Evolutionary conservation across 495 filamentous ascomycete genomes (phyloP).

Genomic region (Podospora pseudocomata): DNA sequence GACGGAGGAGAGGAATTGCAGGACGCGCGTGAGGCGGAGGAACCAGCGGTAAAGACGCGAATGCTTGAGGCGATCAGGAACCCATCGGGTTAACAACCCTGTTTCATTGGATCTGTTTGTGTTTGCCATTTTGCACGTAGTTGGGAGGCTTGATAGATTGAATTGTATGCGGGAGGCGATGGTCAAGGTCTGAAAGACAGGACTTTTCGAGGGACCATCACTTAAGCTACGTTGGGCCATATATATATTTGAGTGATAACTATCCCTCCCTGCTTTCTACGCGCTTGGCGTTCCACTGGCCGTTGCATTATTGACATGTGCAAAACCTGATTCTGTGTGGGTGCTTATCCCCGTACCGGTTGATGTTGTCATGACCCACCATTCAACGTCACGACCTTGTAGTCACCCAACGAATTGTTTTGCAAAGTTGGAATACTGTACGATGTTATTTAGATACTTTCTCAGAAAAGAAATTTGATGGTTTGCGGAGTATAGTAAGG

Average conservation of each 20-base stretch:
- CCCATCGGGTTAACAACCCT: constrained; percentile 30
- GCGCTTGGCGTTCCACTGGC: not conserved
- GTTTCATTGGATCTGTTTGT: constrained; percentile 12
- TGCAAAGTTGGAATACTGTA: not conserved
- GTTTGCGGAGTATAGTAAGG: not conserved
- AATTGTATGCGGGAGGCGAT: too few relatives aligned
- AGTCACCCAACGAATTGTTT: not conserved
- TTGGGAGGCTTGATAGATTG: too few relatives aligned
- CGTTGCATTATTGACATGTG: not conserved
- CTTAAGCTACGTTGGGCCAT: not conserved
- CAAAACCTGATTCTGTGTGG: not conserved
- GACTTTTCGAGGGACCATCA: too few relatives aligned
- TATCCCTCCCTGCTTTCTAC: not conserved
- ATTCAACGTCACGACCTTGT: not conserved
- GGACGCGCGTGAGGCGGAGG: constrained; percentile 28
- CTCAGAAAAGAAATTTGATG: not conserved
- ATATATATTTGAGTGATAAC: not conserved
- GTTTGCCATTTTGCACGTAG: not conserved
- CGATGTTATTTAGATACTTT: not conserved
- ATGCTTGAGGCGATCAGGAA: constrained; percentile 27
- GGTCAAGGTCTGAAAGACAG: too few relatives aligned
- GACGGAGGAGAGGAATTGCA: constrained; percentile 36
- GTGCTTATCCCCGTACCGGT: not conserved
- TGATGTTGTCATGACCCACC: not conserved
- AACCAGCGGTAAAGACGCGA: constrained; percentile 24